These are phyloP conservation scores for Pestalotiopsis sp. DNA, from an alignment of 2,329 filamentous ascomycete genomes.

Conservation along the genomic window DNA sequence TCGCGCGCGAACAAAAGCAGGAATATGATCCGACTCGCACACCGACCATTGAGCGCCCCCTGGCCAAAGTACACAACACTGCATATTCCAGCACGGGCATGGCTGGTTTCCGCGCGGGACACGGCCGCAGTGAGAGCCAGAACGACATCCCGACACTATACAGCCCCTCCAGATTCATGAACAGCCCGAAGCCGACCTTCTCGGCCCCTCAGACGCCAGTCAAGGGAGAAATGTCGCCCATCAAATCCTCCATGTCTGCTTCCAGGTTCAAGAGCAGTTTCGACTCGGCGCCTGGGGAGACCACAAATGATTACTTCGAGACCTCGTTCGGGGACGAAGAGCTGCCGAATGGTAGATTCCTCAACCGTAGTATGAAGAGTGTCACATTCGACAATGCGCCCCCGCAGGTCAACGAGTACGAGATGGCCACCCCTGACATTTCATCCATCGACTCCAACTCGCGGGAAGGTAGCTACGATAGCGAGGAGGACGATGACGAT, in stretches of 20 bases:
- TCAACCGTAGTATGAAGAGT: slow-evolving; percentile 89
- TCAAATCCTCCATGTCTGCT: slow-evolving; percentile 83
- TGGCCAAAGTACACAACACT: slow-evolving; percentile 75
- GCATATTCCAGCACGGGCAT: slow-evolving; percentile 62
- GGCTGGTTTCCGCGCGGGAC: slow-evolving; percentile 50
- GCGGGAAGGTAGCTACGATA: slow-evolving; percentile 90
- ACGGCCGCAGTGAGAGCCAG: slow-evolving; percentile 58
- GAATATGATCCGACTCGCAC: slow-evolving; percentile 85
- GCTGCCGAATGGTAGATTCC: slow-evolving; percentile 63
- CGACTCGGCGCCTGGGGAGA: slow-evolving; percentile 67
- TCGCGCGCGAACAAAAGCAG: slow-evolving; percentile 86
- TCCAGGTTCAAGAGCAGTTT: slow-evolving; percentile 66
- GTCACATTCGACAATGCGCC: slow-evolving; percentile 95
- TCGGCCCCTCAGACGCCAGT: slow-evolving; percentile 54
- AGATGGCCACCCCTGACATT: slow-evolving; percentile 95
- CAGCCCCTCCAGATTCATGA: slow-evolving; percentile 51
- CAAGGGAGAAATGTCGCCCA: slow-evolving; percentile 75
- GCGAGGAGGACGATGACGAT: slow-evolving; percentile 71
- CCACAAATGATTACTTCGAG: slow-evolving; percentile 68
- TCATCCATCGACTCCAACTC: slow-evolving; percentile 89
- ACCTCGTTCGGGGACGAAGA: slow-evolving; percentile 59
- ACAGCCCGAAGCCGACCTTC: slow-evolving; percentile 20
- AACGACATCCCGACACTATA: slow-evolving; percentile 55
- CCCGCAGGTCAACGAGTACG: slow-evolving; percentile 95
- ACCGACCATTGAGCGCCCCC: slow-evolving; percentile 77